A percentile compares a stretch with the other conserved stretches of the same genome.
Conservation (phyloP, 78 protist species). For the Protostelium mycophagum region DNA sequence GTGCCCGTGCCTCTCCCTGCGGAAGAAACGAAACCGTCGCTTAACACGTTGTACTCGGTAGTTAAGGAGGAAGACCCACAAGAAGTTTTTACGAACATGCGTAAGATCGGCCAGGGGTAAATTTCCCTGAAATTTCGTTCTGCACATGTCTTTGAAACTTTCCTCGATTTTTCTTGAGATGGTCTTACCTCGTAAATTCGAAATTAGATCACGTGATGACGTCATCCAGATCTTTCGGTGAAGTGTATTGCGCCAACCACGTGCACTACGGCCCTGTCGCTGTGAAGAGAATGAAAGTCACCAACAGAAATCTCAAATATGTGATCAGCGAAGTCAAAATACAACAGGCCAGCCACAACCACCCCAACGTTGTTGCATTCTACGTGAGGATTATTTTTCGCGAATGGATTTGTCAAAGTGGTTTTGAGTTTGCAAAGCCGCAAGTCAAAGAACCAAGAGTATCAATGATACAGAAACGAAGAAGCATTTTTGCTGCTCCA, state of each 20-base stretch:
- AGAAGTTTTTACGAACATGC: background rate
- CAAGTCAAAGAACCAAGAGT: too few species aligned
- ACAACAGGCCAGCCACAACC: background rate
- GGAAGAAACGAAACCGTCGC: background rate
- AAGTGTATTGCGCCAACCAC: background rate
- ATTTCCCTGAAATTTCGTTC: background rate
- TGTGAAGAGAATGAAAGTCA: background rate
- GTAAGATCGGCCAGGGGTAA: background rate
- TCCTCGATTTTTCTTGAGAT: too few species aligned
- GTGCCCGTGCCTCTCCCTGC: background rate
- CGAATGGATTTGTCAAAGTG: background rate
- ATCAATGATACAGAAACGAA: too few species aligned
- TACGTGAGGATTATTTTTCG: background rate
- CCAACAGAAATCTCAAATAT: background rate
- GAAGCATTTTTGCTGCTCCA: too few species aligned
- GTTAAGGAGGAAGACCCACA: background rate
- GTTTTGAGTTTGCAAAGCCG: too few species aligned
- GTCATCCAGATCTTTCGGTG: background rate
- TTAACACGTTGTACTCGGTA: background rate
- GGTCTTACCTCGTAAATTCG: too few species aligned
- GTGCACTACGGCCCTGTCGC: background rate
- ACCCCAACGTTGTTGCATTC: background rate
- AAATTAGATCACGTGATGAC: too few species aligned
- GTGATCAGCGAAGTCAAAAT: background rate
- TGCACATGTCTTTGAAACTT: too few species aligned